A percentile compares a stretch with the other conserved stretches of the same genome.
Conservation (phyloP, 179 eudicot genomes). For the Silene vulgaris region DNA sequence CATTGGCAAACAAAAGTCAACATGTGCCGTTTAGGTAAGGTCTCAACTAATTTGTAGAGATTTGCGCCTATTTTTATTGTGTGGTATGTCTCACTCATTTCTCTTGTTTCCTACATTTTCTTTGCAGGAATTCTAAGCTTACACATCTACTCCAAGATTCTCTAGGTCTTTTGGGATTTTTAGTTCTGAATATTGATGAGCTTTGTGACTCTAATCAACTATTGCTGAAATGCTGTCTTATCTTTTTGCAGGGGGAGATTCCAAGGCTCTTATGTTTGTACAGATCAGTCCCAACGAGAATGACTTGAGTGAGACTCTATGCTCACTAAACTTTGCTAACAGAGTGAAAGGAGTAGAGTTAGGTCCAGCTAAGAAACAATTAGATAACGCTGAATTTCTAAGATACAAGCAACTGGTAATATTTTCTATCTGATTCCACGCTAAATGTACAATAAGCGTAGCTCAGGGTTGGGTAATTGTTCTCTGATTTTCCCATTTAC, state of each 20-base stretch:
- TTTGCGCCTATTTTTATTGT: not conserved
- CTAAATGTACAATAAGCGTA: not conserved
- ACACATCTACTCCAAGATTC: constrained; percentile 97
- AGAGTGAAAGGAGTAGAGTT: constrained; percentile 92
- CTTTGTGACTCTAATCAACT: not conserved
- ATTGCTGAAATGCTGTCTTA: constrained; percentile 12
- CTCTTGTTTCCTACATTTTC: constrained; percentile 6
- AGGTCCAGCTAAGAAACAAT: constrained; percentile 94
- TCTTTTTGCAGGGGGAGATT: constrained; percentile 69
- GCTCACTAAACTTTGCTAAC: constrained; percentile 91
- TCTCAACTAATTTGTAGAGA: not conserved
- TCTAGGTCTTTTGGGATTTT: constrained; percentile 47
- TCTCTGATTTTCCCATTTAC: not conserved
- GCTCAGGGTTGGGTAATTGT: not conserved
- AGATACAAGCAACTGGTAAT: constrained; percentile 81
- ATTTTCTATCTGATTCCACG: not conserved
- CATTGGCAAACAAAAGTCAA: constrained; percentile 77
- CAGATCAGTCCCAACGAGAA: constrained; percentile 89
- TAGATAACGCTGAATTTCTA: constrained; percentile 61
- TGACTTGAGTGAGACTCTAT: constrained; percentile 79
- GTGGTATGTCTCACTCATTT: not conserved
- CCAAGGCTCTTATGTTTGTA: constrained; percentile 91
- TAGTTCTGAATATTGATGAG: constrained; percentile 1
- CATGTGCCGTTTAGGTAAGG: constrained; percentile 79
- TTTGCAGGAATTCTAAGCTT: constrained; percentile 87